phyloP scores from a whole-genome alignment of 129 eudicot genomes.

The Flaveria trinervia region DNA sequence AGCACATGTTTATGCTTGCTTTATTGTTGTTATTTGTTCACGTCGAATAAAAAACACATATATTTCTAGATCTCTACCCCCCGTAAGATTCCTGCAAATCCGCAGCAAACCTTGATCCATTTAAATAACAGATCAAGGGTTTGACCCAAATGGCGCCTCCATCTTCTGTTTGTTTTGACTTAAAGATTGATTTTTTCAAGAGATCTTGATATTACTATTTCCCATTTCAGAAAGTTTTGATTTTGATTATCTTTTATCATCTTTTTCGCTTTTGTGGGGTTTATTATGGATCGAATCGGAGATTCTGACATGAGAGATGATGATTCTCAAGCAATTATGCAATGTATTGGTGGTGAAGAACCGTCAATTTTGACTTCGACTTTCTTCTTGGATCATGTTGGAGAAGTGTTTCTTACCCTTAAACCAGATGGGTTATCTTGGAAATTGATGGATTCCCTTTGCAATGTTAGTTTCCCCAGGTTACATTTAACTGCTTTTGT shows the following conservation, averaged over 20 bases:
- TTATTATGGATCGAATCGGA: slow-evolving; percentile 50
- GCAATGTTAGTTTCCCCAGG: slow-evolving; percentile 57
- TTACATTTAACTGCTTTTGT: slow-evolving; percentile 23
- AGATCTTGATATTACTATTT: slow-evolving; percentile 22
- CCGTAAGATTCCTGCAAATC: slow-evolving; percentile 34
- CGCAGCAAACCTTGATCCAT: slow-evolving; percentile 26
- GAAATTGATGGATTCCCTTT: slow-evolving; percentile 53
- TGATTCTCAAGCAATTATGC: slow-evolving; percentile 32
- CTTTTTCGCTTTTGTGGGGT: slow-evolving; percentile 3
- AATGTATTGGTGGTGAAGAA: slow-evolving; percentile 36
- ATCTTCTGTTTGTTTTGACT: slow-evolving; percentile 24
- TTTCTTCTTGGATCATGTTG: slow-evolving; percentile 68
- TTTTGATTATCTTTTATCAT: background rate
- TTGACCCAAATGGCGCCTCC: slow-evolving; percentile 28
- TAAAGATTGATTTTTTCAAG: slow-evolving; percentile 16
- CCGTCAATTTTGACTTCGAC: slow-evolving; percentile 40
- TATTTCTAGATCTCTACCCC: slow-evolving; percentile 15
- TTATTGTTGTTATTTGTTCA: slow-evolving; percentile 22
- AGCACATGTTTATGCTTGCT: slow-evolving; percentile 20
- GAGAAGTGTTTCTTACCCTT: slow-evolving; percentile 71
- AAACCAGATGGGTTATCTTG: slow-evolving; percentile 62
- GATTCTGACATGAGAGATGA: slow-evolving; percentile 35
- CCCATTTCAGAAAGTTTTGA: slow-evolving; percentile 21
- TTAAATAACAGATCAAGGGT: slow-evolving; percentile 37
- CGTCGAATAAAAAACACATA: slow-evolving; percentile 17